phyloP scores from a whole-genome alignment of 805 yeast species.

The Maudiozyma bulderi region DNA sequence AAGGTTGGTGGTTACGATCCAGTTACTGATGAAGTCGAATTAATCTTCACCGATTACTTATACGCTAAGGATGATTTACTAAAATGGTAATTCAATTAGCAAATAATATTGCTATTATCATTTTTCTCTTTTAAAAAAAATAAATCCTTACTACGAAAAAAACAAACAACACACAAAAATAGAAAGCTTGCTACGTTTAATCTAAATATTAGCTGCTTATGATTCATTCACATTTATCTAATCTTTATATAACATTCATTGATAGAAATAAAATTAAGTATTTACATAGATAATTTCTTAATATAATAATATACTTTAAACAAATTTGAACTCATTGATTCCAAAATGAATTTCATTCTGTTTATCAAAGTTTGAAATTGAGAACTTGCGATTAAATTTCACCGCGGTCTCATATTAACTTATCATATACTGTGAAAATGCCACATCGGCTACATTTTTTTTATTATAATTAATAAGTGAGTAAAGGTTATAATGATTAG shows the following conservation, averaged over 20 bases:
- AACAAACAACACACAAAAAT: too few relatives aligned
- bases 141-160: too few relatives aligned
- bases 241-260: constrained; percentile 1
- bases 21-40: constrained; percentile 32
- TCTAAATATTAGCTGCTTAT: not conserved
- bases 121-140: not conserved
- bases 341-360: too few relatives aligned
- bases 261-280: not conserved
- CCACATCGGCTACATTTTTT: not conserved
- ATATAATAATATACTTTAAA: too few relatives aligned
- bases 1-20: constrained; percentile 46
- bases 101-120: not conserved
- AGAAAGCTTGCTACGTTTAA: not conserved
- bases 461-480: not conserved
- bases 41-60: constrained; percentile 31
- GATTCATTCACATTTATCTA: not conserved
- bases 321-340: too few relatives aligned
- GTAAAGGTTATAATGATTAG: not conserved
- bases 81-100: constrained; percentile 22
- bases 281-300: too few relatives aligned
- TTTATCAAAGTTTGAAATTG: too few relatives aligned
- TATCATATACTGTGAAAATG: not conserved
- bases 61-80: constrained; percentile 31
- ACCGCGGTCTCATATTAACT: too few relatives aligned
- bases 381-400: too few relatives aligned